phyloP scores from a whole-genome alignment of 2,329 filamentous ascomycete species.

The Hypoxylon sp. region DNA sequence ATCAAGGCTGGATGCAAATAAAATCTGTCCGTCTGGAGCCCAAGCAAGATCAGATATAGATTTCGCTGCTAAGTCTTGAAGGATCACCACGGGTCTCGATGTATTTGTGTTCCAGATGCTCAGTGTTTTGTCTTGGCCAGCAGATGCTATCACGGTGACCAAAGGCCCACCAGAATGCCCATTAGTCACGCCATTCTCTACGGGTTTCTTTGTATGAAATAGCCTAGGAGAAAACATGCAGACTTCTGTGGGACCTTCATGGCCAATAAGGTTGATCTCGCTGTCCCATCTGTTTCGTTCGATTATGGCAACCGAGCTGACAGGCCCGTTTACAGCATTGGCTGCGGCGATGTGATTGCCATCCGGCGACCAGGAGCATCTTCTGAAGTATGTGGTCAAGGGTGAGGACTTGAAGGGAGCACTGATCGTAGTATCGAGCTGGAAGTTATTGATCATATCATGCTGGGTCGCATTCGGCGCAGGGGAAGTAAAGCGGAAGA shows the following conservation, averaged over 20 bases:
- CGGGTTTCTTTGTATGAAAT: slow-evolving; percentile 77
- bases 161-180: slow-evolving; percentile 58
- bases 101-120: slow-evolving; percentile 99
- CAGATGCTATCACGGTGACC: slow-evolving; percentile 95
- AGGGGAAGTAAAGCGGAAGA: slow-evolving; percentile 93
- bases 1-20: slow-evolving; percentile 89
- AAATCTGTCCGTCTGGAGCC: slow-evolving; percentile 87
- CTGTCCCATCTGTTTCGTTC: slow-evolving; percentile 92
- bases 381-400: slow-evolving; percentile 93
- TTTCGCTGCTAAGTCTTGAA: slow-evolving; percentile 88
- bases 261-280: slow-evolving; percentile 96
- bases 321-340: slow-evolving; percentile 96
- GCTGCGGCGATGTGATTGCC: slow-evolving; percentile 96
- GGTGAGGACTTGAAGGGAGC: slow-evolving; percentile 90
- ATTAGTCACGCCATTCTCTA: slow-evolving; percentile 59
- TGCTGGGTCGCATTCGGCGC: slow-evolving; percentile 90
- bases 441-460: slow-evolving; percentile 96
- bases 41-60: slow-evolving; percentile 94
- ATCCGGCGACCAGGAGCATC: slow-evolving; percentile 97
- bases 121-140: slow-evolving; percentile 94
- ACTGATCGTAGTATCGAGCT: slow-evolving; percentile 89
- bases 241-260: slow-evolving; percentile 96
- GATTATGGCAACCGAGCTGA: slow-evolving; percentile 96
- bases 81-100: slow-evolving; percentile 86
- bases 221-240: slow-evolving; percentile 95